Conservation (phyloP, 192 early-diverging fungal species). For the Backusella tuberculispora region DNA sequence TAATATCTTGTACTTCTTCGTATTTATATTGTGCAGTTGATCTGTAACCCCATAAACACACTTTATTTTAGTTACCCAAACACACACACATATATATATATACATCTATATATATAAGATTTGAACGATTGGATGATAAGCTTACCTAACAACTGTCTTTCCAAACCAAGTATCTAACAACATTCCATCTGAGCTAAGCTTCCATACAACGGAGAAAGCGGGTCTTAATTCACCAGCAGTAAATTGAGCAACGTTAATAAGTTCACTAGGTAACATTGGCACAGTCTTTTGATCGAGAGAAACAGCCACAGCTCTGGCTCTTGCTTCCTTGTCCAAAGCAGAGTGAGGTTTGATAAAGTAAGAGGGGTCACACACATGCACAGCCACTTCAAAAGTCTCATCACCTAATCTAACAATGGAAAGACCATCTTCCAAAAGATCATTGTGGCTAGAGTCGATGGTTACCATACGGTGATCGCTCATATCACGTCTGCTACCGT, state of each 20-base stretch:
- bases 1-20: slow-evolving; percentile 32
- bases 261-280: slow-evolving; percentile 90
- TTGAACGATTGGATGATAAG: slow-evolving; percentile 45
- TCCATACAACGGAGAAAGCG: slow-evolving; percentile 88
- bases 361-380: slow-evolving; percentile 94
- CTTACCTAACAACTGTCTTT: slow-evolving; percentile 46
- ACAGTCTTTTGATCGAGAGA: slow-evolving; percentile 94
- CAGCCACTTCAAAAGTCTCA: slow-evolving; percentile 74
- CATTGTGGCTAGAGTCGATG: slow-evolving; percentile 71
- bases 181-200: slow-evolving; percentile 85
- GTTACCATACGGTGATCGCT: slow-evolving; percentile 76
- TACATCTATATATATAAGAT: not conserved
- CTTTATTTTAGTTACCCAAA: slow-evolving; percentile 7
- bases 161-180: slow-evolving; percentile 80
- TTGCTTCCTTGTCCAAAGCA: slow-evolving; percentile 93
- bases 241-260: slow-evolving; percentile 94
- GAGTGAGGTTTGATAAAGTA: slow-evolving; percentile 94
- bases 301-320: slow-evolving; percentile 88
- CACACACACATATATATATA: too few species aligned
- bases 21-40: slow-evolving; percentile 91
- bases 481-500: slow-evolving; percentile 76
- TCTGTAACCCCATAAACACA: slow-evolving; percentile 20
- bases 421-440: slow-evolving; percentile 76
- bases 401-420: slow-evolving; percentile 62
- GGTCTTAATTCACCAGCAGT: slow-evolving; percentile 77